Evolutionary conservation across 129 eudicot genomes (phyloP).

Genomic region (Saposhnikovia divaricata): DNA sequence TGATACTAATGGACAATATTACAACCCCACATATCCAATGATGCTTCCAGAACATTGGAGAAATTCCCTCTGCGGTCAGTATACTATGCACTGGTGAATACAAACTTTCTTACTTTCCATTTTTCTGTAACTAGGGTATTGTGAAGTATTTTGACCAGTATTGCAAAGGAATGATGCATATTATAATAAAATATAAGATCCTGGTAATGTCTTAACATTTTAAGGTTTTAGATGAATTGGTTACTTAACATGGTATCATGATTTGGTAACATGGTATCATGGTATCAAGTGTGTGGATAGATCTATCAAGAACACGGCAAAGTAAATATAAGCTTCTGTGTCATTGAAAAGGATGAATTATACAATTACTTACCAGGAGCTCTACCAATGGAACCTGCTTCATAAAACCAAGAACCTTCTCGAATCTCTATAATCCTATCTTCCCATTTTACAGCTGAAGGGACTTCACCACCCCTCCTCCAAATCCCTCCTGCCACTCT

Average conservation of each 20-base stretch:
- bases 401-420: constrained; percentile 87
- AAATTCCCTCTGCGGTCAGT: neutral
- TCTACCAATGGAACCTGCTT: constrained; percentile 72
- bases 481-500: constrained; percentile 80
- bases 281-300: neutral
- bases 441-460: constrained; percentile 65
- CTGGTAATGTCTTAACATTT: too few relatives aligned
- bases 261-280: too few relatives aligned
- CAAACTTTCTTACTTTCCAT: neutral
- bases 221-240: too few relatives aligned
- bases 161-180: neutral
- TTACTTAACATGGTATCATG: too few relatives aligned
- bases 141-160: neutral
- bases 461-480: constrained; percentile 88
- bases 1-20: neutral
- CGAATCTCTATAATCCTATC: constrained; percentile 68
- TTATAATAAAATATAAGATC: too few relatives aligned
- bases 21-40: neutral
- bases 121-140: neutral
- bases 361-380: constrained; percentile 57
- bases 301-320: neutral
- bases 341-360: neutral
- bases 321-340: neutral
- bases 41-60: neutral
- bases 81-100: neutral